Conservation (phyloP, 2,329 filamentous ascomycete species). For the Dryadomyces quercivorus region DNA sequence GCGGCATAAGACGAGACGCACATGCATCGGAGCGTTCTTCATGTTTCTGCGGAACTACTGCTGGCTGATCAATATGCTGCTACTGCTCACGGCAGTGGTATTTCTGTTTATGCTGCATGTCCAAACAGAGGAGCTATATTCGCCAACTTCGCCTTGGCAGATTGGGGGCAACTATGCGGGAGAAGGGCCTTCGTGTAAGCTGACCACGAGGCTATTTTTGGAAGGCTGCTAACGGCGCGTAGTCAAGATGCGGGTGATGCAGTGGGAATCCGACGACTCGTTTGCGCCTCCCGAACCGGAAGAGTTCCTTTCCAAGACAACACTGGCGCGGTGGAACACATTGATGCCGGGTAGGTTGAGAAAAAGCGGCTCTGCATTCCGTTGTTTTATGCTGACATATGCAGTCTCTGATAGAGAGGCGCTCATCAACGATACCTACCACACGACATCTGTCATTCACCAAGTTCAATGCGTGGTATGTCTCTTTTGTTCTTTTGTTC, state of each 20-base stretch:
- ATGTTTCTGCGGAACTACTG: constrained; percentile 13
- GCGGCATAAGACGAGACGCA: neutral
- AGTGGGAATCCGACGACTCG: constrained; percentile 24
- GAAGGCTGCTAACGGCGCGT: neutral
- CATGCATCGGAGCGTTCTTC: neutral
- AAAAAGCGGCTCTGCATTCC: neutral
- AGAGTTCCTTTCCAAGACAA: constrained; percentile 25
- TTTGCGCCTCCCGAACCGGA: constrained; percentile 25
- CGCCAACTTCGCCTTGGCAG: constrained; percentile 15
- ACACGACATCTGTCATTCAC: constrained; percentile 28
- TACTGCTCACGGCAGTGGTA: constrained; percentile 20
- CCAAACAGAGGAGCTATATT: neutral
- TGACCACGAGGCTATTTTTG: neutral
- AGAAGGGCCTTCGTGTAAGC: constrained; percentile 21
- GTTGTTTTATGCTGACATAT: neutral
- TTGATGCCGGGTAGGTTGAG: constrained; percentile 24
- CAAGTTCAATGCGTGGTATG: constrained; percentile 28
- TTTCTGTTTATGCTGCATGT: constrained; percentile 16
- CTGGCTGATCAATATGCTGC: constrained; percentile 19
- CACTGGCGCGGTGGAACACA: constrained; percentile 25
- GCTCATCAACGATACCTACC: constrained; percentile 23
- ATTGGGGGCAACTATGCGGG: constrained; percentile 26
- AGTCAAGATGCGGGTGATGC: constrained; percentile 25
- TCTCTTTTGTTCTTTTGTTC: neutral
- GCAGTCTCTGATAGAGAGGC: constrained; percentile 11